A percentile compares a stretch with the other conserved stretches of the same genome.
Evolutionary conservation across 768 basidiomycete genomes (phyloP).

Genomic region (Auricularia sp.): DNA sequence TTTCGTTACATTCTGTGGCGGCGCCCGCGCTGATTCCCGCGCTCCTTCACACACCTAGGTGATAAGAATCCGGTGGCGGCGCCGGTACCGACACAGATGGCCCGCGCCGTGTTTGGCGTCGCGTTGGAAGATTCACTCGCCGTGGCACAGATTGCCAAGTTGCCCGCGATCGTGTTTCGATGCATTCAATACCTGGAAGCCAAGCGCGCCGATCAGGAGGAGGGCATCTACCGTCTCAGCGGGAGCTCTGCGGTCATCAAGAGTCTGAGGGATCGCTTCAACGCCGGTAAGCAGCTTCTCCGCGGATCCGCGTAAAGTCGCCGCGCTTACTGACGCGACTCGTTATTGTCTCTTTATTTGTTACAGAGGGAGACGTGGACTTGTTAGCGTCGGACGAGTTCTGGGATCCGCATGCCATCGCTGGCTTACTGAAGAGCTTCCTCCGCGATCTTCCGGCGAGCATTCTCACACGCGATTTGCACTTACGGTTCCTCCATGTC

Average conservation of each 20-base stretch:
- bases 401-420: conserved; percentile 96
- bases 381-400: conserved; percentile 80
- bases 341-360: neutral
- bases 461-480: conserved; percentile 85
- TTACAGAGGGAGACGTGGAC: conserved; percentile 89
- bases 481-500: conserved; percentile 81
- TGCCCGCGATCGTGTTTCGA: conserved; percentile 92
- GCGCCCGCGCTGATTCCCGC: conserved; percentile 4
- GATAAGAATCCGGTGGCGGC: neutral
- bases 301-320: conserved; percentile 6
- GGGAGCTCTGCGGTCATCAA: conserved; percentile 95
- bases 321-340: neutral
- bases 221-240: conserved; percentile 93
- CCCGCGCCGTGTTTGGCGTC: conserved; percentile 82
- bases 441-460: conserved; percentile 89
- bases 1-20: neutral
- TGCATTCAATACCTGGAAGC: conserved; percentile 91
- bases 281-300: conserved; percentile 47
- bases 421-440: conserved; percentile 88
- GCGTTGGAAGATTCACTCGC: conserved; percentile 79
- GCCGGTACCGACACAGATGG: conserved; percentile 20
- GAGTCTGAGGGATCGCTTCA: conserved; percentile 85
- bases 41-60: neutral
- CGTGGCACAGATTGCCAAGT: conserved; percentile 76
- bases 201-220: conserved; percentile 90